These are phyloP conservation scores for Elongisporangium senticosum DNA, from an alignment of 352 stramenopile genomes.

Conservation along the genomic window DNA sequence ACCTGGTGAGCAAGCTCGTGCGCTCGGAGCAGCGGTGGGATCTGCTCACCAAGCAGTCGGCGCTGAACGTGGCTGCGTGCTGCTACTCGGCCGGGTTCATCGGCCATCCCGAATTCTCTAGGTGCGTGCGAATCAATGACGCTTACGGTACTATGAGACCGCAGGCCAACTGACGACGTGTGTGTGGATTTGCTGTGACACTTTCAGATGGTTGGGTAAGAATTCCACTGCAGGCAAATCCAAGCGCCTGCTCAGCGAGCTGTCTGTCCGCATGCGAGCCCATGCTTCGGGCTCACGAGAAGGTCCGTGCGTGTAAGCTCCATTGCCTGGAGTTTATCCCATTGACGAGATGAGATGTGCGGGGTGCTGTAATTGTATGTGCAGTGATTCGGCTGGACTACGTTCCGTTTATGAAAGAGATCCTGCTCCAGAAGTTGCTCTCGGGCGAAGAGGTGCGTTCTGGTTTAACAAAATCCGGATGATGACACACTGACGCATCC, in stretches of 20 bases:
- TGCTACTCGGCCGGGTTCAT: conserved; percentile 81
- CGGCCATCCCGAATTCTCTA: conserved; percentile 87
- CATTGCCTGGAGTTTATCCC: neutral
- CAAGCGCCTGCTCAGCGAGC: conserved; percentile 92
- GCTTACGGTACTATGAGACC: conserved; percentile 1
- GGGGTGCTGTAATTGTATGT: neutral
- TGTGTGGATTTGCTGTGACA: conserved; percentile 45
- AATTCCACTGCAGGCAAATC: conserved; percentile 95
- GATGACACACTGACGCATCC: conserved; percentile 1
- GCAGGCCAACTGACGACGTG: conserved; percentile 8
- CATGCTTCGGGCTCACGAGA: conserved; percentile 81
- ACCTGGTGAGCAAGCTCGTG: conserved; percentile 74
- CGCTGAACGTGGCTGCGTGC: conserved; percentile 87
- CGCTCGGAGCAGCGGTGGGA: conserved; percentile 92
- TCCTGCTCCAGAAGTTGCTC: conserved; percentile 75
- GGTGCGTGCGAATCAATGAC: conserved; percentile 37
- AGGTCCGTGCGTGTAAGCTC: too few species aligned
- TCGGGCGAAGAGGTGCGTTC: conserved; percentile 60
- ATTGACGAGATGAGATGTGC: neutral
- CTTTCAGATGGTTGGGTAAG: conserved; percentile 94
- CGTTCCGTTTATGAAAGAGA: conserved; percentile 87
- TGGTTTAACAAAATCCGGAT: neutral
- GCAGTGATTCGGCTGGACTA: conserved; percentile 86
- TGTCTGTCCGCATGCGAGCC: conserved; percentile 93
- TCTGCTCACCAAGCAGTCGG: conserved; percentile 89